Percentiles rank a stretch among this genome's conserved stretches.
Conservation (phyloP, 2,329 filamentous ascomycete species). For the Pseudogymnoascus pannorum region DNA sequence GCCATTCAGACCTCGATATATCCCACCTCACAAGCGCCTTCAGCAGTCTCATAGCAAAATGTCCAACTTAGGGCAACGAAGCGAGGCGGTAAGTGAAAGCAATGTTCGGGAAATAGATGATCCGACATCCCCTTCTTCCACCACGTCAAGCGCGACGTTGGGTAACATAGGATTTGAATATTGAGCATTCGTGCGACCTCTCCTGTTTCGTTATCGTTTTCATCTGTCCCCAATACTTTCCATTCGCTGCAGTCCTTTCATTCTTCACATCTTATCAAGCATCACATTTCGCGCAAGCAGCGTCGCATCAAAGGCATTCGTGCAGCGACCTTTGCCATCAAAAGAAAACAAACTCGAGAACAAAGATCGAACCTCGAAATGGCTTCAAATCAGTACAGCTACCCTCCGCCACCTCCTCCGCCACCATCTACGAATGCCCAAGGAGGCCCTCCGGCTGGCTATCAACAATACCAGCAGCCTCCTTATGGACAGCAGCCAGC, state of each 20-base stretch:
- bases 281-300: neutral
- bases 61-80: neutral
- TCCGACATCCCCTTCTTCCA: neutral
- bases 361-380: conserved; percentile 19
- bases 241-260: neutral
- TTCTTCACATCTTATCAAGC: neutral
- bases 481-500: conserved; percentile 23
- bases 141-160: neutral
- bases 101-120: neutral
- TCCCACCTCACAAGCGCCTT: neutral
- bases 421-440: conserved; percentile 1
- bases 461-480: conserved; percentile 22
- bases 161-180: neutral
- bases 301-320: neutral
- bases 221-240: neutral
- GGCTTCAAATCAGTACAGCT: conserved; percentile 28
- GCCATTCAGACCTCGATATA: neutral
- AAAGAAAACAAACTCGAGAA: neutral
- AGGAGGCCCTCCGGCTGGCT: conserved; percentile 22
- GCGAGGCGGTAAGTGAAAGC: neutral
- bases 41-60: neutral
- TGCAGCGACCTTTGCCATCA: neutral
- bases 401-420: conserved; percentile 29
- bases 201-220: conserved; percentile 1
- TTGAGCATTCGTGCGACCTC: neutral